Conservation (phyloP, 2,329 filamentous ascomycete genomes). For the Coniochaeta pulveracea region DNA sequence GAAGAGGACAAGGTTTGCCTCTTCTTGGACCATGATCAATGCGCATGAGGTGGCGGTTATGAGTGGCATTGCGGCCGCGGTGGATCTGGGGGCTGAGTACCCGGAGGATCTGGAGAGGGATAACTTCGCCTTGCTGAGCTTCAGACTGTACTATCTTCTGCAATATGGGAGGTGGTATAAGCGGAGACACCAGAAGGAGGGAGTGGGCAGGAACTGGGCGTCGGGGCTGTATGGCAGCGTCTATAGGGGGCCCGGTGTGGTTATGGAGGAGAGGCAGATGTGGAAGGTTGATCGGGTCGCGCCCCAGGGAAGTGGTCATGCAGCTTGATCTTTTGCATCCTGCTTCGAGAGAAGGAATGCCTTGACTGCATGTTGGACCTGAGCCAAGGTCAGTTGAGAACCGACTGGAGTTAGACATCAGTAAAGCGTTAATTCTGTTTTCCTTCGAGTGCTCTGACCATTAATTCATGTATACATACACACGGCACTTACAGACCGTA, state of each 20-base stretch:
- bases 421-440: no score
- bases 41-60: slow-evolving; percentile 59
- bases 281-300: slow-evolving; percentile 27
- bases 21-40: slow-evolving; percentile 57
- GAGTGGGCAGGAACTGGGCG: slow-evolving; percentile 38
- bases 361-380: no score
- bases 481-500: no score
- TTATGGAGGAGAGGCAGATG: slow-evolving; percentile 35
- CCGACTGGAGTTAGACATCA: no score
- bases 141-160: slow-evolving; percentile 50
- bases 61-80: slow-evolving; percentile 55
- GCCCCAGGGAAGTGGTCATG: slow-evolving; percentile 2
- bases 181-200: slow-evolving; percentile 28
- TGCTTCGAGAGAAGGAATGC: no score
- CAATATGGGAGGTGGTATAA: slow-evolving; percentile 51
- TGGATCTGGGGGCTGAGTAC: slow-evolving; percentile 54
- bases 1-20: slow-evolving; percentile 51
- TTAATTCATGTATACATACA: no score
- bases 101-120: slow-evolving; percentile 52
- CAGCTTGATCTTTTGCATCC: no score
- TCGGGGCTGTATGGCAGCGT: slow-evolving; percentile 46
- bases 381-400: no score
- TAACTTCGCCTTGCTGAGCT: slow-evolving; percentile 46
- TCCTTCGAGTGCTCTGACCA: no score
- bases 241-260: slow-evolving; percentile 47